These are phyloP conservation scores for Neurospora sp. DNA, from an alignment of 2,329 filamentous ascomycete genomes.

Conservation along the genomic window DNA sequence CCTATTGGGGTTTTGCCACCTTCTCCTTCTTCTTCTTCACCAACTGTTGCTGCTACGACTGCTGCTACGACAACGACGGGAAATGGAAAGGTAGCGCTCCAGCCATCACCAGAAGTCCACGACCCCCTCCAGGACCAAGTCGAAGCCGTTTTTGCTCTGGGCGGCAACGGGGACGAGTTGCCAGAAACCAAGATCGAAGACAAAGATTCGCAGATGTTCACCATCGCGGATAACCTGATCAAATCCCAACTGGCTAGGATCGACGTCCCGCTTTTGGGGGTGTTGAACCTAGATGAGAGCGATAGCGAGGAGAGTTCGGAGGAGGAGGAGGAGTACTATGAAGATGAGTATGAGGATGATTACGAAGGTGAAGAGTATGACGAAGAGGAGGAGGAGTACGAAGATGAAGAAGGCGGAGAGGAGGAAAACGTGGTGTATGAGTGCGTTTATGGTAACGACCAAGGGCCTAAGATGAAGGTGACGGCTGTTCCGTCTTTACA, in stretches of 20 bases:
- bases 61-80: not conserved
- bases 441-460: not conserved
- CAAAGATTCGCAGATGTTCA: slow-evolving; percentile 33
- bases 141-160: not conserved
- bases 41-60: not conserved
- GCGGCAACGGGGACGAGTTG: not conserved
- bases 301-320: slow-evolving; percentile 26
- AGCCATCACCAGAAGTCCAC: not conserved
- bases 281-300: slow-evolving; percentile 35
- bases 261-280: slow-evolving; percentile 35
- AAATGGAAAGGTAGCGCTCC: not conserved
- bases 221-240: slow-evolving; percentile 37
- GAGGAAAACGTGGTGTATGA: slow-evolving; percentile 6
- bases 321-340: slow-evolving; percentile 18
- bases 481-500: not conserved
- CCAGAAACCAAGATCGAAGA: slow-evolving; percentile 23
- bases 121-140: not conserved
- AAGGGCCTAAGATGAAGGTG: not conserved
- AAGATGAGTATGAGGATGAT: slow-evolving; percentile 20
- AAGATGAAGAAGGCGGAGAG: slow-evolving; percentile 13
- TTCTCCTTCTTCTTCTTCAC: not conserved
- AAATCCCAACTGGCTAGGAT: slow-evolving; percentile 36
- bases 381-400: slow-evolving; percentile 17
- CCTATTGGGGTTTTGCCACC: slow-evolving; percentile 1
- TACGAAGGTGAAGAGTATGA: slow-evolving; percentile 21